phyloP scores from a whole-genome alignment of 2,329 filamentous ascomycete genomes.

The Hymenoscyphus repandus region DNA sequence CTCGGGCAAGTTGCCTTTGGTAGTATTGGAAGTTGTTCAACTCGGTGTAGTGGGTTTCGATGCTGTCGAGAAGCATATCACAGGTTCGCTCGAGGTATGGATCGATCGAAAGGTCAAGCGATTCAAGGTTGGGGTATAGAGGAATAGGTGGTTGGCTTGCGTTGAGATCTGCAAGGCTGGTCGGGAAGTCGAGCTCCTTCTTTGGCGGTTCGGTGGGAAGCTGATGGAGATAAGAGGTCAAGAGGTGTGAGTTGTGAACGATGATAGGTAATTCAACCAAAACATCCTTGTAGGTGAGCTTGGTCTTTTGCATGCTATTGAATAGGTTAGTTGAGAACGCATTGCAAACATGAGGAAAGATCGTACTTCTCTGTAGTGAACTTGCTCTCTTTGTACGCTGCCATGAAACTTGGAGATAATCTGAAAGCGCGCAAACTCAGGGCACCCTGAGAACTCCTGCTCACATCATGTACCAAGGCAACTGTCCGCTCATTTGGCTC shows the following conservation, averaged over 20 bases:
- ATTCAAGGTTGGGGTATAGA: conserved; percentile 80
- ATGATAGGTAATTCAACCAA: conserved; percentile 82
- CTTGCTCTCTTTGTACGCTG: conserved; percentile 89
- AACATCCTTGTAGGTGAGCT: conserved; percentile 90
- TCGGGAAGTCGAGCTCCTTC: conserved; percentile 67
- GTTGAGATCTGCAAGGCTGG: conserved; percentile 73
- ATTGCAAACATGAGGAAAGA: not conserved
- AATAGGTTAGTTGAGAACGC: not conserved
- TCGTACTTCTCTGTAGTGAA: conserved; percentile 91
- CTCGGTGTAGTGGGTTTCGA: conserved; percentile 97
- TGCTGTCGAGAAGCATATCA: conserved; percentile 91
- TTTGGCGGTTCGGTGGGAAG: conserved; percentile 63
- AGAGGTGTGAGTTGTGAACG: conserved; percentile 95
- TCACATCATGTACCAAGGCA: conserved; percentile 90
- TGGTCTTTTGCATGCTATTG: conserved; percentile 82
- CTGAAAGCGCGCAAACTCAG: conserved; percentile 88
- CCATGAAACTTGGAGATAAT: conserved; percentile 81
- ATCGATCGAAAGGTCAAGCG: conserved; percentile 86
- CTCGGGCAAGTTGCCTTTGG: conserved; percentile 85
- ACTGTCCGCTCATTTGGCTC: conserved; percentile 81
- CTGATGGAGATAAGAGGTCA: conserved; percentile 93
- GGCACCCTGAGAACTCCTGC: conserved; percentile 87
- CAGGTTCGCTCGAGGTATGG: conserved; percentile 98
- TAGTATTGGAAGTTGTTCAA: conserved; percentile 99
- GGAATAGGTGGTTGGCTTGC: conserved; percentile 57